Percentiles rank a stretch among this genome's conserved stretches.
Evolutionary conservation across 768 basidiomycete genomes (phyloP).

Genomic region (Leucogyrophana mollusca): DNA sequence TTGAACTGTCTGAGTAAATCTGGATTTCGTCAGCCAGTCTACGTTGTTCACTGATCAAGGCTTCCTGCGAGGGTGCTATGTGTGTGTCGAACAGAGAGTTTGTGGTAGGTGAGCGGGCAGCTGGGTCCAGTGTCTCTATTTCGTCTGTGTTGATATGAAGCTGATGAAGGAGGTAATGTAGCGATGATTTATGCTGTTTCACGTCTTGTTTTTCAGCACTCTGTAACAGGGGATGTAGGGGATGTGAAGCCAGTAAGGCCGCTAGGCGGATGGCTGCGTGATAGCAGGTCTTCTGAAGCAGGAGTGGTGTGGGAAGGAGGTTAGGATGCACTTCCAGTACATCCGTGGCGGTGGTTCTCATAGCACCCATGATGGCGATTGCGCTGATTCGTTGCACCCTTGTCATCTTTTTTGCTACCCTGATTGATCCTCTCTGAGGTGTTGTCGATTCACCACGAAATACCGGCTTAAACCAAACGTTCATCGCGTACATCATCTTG

Average conservation of each 20-base stretch:
- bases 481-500: slow-evolving; percentile 18
- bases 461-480: slow-evolving; percentile 12
- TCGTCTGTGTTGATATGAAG: not conserved
- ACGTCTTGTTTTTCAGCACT: not conserved
- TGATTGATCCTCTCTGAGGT: not conserved
- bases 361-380: slow-evolving; percentile 13
- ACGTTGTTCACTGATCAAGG: not conserved
- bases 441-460: not conserved
- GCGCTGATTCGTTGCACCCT: slow-evolving; percentile 17
- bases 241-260: slow-evolving; percentile 11
- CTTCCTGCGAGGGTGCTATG: no score
- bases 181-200: not conserved
- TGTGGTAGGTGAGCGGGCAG: no score
- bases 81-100: no score
- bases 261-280: slow-evolving; percentile 5
- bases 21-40: not conserved
- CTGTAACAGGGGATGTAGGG: not conserved
- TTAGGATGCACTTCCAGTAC: slow-evolving; percentile 3
- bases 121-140: slow-evolving; percentile 14
- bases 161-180: slow-evolving; percentile 12
- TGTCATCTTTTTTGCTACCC: not conserved
- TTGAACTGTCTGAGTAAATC: not conserved
- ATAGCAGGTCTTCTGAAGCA: slow-evolving; percentile 1
- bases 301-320: slow-evolving; percentile 6
- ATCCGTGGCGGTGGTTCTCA: slow-evolving; percentile 11